Evolutionary conservation across 768 basidiomycete genomes (phyloP), one percentile per base, ranked within the genome.

Genomic region (Lyophyllum decastes): DNA sequence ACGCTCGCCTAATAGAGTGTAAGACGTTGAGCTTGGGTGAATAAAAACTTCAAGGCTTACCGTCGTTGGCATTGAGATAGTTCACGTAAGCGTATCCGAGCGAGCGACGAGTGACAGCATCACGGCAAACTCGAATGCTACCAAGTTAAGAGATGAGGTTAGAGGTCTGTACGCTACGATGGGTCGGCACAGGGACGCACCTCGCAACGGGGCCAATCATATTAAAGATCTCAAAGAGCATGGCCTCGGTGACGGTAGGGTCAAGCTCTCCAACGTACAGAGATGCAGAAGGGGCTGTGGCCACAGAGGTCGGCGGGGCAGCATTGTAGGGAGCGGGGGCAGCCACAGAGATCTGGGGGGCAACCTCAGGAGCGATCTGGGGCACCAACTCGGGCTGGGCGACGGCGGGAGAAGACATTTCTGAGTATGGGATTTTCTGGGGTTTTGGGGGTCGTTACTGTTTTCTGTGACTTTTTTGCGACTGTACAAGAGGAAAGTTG

Each of bases 221-320:
- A 76, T 97, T 97, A 83, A 99, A 99, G 72, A 99, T 98, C 82
- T 99, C 97, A 71, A 98, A 99, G 49, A 99, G 86, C 94, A 98
- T 98, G 57, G 97, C 96, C 82, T 99, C 97, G 34, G 95, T 93
- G 76, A 99, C 97, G 64, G 92, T 90, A 66, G 92, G 89, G 77
- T 98, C 97, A 66, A 99, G 90, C 79, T 99, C 97, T 57, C 97
- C 97, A 61, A 99, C 97, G 76, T 99, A 99, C 66, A 99, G 91
- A 55, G 95, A 97, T 21, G 92, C 92, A 45, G 92, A 93, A 17
- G 92, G 91, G 54, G 88, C 80, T 53, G 89, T 80, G 27, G 86
- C 76, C 53, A 76, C 76, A 26, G 86, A 76, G 56, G 78, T 71
- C 54, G 80, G 81, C 24, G 82, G 78, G 55, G 84, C 81, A 45